Conservation (phyloP, 768 basidiomycete species). For the Pleurotus djamor region DNA sequence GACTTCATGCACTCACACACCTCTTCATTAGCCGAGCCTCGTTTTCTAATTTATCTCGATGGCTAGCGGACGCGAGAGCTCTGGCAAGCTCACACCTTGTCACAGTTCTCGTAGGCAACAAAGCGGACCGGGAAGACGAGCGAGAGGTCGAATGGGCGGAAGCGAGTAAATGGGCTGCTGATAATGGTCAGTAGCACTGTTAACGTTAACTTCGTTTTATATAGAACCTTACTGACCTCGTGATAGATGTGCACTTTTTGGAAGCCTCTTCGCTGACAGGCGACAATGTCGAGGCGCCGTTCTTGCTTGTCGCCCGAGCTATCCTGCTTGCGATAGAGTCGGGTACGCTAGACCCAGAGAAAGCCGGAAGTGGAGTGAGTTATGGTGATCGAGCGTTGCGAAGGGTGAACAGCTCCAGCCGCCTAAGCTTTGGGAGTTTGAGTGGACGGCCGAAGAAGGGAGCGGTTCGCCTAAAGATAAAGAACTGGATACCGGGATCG, state of each 20-base stretch:
- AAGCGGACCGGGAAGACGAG: conserved; percentile 92
- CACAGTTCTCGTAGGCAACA: conserved; percentile 90
- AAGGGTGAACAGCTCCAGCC: conserved; percentile 88
- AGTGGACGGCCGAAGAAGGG: conserved; percentile 57
- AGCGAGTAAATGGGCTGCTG: conserved; percentile 93
- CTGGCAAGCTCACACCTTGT: conserved; percentile 91
- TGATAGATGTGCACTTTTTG: conserved; percentile 84
- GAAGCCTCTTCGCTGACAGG: conserved; percentile 92
- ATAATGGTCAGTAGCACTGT: conserved; percentile 64
- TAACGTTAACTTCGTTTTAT: not conserved
- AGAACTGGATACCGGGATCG: conserved; percentile 60
- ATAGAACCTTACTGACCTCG: not conserved
- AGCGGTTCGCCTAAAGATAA: conserved; percentile 58
- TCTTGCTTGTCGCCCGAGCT: conserved; percentile 81
- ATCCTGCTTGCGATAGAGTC: conserved; percentile 91
- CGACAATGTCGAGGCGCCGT: conserved; percentile 93
- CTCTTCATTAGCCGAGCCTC: conserved; percentile 68
- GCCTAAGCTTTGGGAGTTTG: conserved; percentile 82
- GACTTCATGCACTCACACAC: conserved; percentile 9
- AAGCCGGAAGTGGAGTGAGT: conserved; percentile 91
- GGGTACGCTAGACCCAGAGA: conserved; percentile 88
- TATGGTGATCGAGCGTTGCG: conserved; percentile 94
- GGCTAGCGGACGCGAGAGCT: conserved; percentile 93
- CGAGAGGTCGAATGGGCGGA: conserved; percentile 96
- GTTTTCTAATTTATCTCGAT: conserved; percentile 79